Evolutionary conservation across 2,329 filamentous ascomycete genomes (phyloP).

Genomic region (Fusarium brevicatenulatum): DNA sequence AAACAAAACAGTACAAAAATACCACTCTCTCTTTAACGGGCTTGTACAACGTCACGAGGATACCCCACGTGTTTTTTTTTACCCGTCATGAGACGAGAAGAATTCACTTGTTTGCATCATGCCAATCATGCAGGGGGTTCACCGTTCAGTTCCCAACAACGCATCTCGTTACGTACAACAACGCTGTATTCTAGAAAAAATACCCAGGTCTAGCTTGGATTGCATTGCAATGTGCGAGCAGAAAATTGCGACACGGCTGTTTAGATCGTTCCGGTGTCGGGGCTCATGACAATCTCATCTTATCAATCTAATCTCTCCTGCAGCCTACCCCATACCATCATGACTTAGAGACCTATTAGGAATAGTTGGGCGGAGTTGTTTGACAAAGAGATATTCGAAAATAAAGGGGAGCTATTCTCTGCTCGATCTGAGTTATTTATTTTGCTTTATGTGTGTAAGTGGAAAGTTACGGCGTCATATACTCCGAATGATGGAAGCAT

Average conservation of each 20-base stretch:
- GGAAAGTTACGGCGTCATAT: neutral
- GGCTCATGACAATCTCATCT: slow-evolving; percentile 33
- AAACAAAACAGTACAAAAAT: neutral
- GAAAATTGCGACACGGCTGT: slow-evolving; percentile 25
- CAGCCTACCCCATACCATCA: slow-evolving; percentile 28
- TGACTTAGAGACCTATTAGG: slow-evolving; percentile 8
- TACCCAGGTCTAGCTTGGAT: neutral
- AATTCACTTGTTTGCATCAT: slow-evolving; percentile 13
- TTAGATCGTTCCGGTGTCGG: slow-evolving; percentile 32
- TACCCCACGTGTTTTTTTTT: slow-evolving; percentile 29
- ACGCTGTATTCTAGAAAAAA: neutral
- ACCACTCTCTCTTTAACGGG: neutral
- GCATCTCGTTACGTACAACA: slow-evolving; percentile 27
- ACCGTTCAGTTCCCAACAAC: slow-evolving; percentile 1
- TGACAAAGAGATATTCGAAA: slow-evolving; percentile 2
- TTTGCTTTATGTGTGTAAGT: neutral
- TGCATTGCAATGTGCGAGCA: slow-evolving; percentile 26
- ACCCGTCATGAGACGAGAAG: slow-evolving; percentile 34
- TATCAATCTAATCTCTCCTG: slow-evolving; percentile 38
- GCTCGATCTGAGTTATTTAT: neutral
- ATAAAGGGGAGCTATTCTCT: neutral
- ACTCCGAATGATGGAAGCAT: neutral
- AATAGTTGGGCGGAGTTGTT: neutral
- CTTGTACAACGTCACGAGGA: slow-evolving; percentile 8
- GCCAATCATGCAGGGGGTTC: neutral